Percentiles rank a stretch among this genome's conserved stretches.
Conservation (phyloP, 73 alveolate species). For the Paramecium sonneborni region DNA sequence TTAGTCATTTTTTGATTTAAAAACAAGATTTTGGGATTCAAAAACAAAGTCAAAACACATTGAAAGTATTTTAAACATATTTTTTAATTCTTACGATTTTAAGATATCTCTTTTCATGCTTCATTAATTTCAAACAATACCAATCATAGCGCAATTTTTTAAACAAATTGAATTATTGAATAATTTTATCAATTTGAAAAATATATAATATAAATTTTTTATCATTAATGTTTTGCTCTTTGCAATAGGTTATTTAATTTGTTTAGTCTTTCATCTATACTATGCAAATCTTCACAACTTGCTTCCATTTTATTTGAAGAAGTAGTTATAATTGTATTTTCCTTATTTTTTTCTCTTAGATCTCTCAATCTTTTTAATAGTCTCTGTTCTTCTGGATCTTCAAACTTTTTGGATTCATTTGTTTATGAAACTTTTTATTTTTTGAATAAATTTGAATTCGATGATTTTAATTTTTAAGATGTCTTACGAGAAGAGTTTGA, state of each 20-base stretch:
- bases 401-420: neutral
- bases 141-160: no score
- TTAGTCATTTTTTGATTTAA: neutral
- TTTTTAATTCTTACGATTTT: no score
- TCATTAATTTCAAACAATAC: no score
- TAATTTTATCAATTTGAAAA: neutral
- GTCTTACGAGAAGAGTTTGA: neutral
- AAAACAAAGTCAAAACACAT: neutral
- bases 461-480: neutral
- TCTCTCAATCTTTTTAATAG: conserved; percentile 10
- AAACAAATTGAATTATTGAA: neutral
- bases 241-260: neutral
- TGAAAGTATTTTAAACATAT: neutral
- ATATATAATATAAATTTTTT: neutral
- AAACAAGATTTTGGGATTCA: neutral
- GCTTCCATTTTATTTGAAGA: neutral
- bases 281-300: neutral
- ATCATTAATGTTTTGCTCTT: conserved; percentile 19
- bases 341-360: conserved; percentile 32
- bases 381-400: conserved; percentile 36
- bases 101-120: no score
- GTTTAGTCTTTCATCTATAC: conserved; percentile 11
- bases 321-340: neutral
- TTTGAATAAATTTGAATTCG: neutral
- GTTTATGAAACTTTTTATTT: neutral